Percentiles rank a stretch among this genome's conserved stretches.
Conservation (phyloP, 2,329 filamentous ascomycete species). For the Venturia carpophila region DNA sequence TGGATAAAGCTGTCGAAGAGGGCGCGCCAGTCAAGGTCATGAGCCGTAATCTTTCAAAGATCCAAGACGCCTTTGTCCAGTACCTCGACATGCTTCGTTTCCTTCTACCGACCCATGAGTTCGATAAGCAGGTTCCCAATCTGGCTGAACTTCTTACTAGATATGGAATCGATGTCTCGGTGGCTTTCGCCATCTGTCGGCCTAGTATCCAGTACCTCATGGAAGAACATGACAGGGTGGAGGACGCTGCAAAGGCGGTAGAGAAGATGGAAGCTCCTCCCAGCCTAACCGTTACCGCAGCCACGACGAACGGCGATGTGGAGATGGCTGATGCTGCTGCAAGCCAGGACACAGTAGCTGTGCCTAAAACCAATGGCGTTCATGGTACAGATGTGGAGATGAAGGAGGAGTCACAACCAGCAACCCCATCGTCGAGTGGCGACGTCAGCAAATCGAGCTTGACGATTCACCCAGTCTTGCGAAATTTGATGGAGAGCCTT, state of each 20-base stretch:
- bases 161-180: slow-evolving; percentile 68
- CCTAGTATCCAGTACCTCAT: slow-evolving; percentile 58
- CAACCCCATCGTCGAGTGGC: neutral
- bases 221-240: slow-evolving; percentile 19
- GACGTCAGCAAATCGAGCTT: slow-evolving; percentile 24
- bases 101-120: slow-evolving; percentile 67
- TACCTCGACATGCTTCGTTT: slow-evolving; percentile 83
- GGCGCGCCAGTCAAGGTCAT: slow-evolving; percentile 82
- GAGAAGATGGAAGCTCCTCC: slow-evolving; percentile 27
- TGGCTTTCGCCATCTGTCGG: slow-evolving; percentile 80
- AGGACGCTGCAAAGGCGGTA: slow-evolving; percentile 19
- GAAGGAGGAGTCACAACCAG: slow-evolving; percentile 14
- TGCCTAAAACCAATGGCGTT: neutral
- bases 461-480: slow-evolving; percentile 61
- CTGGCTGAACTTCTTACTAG: slow-evolving; percentile 66
- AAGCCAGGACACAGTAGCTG: neutral
- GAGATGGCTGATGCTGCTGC: slow-evolving; percentile 37
- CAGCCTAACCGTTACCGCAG: slow-evolving; percentile 20
- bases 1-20: slow-evolving; percentile 63
- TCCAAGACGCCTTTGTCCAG: slow-evolving; percentile 75
- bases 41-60: slow-evolving; percentile 81
- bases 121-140: slow-evolving; percentile 69
- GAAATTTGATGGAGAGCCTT: slow-evolving; percentile 64
- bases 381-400: slow-evolving; percentile 21
- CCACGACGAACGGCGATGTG: slow-evolving; percentile 46